A percentile compares a stretch with the other conserved stretches of the same genome.
These are phyloP conservation scores for Fomitopsis pinicola DNA, from an alignment of 1,284 basidiomycete genomes.

Conservation along the genomic window DNA sequence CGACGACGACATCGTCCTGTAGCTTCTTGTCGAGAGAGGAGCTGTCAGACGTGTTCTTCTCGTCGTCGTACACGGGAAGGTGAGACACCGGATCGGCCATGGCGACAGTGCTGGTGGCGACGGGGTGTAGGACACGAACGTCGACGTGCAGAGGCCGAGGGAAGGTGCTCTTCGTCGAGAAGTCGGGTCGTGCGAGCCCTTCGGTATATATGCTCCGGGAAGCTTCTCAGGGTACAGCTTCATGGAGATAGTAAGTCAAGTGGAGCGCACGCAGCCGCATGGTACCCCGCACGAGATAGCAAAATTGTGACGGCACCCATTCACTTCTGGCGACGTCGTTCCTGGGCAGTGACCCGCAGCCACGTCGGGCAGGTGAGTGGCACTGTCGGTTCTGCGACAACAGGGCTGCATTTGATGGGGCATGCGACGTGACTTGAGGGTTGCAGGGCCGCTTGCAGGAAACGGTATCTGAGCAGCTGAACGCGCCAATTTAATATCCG, in stretches of 20 bases:
- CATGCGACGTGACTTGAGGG: no score
- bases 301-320: not conserved
- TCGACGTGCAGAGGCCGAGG: not conserved
- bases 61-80: constrained; percentile 7
- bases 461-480: no score
- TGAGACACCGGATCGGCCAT: constrained; percentile 6
- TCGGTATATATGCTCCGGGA: not conserved
- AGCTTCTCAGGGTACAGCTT: not conserved
- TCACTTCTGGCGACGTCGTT: not conserved
- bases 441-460: no score
- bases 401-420: not conserved
- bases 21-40: constrained; percentile 3
- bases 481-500: no score
- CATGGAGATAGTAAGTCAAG: not conserved
- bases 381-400: not conserved
- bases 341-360: not conserved
- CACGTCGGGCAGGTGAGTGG: not conserved
- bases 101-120: not conserved
- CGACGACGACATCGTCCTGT: constrained; percentile 2
- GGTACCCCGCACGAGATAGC: not conserved
- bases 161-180: not conserved
- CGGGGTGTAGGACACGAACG: not conserved
- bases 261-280: not conserved
- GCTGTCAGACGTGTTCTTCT: constrained; percentile 5
- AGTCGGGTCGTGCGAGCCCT: not conserved